Conservation (phyloP, 2,329 filamentous ascomycete species). For the Aspergillus sp. region DNA sequence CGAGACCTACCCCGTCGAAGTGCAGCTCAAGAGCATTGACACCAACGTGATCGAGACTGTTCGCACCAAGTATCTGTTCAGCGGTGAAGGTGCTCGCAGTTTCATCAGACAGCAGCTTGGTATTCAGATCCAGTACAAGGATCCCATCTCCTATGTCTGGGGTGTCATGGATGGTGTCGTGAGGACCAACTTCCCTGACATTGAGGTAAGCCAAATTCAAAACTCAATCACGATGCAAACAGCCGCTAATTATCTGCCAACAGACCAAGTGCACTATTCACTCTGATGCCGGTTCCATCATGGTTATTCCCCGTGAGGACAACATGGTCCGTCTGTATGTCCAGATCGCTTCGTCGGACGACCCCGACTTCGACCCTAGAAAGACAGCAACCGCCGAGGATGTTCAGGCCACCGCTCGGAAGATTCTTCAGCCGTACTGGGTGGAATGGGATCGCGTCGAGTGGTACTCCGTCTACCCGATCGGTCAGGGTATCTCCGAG, state of each 20-base stretch:
- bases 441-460: slow-evolving; percentile 66
- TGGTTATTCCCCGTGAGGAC: slow-evolving; percentile 59
- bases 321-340: slow-evolving; percentile 54
- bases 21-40: slow-evolving; percentile 75
- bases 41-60: slow-evolving; percentile 68
- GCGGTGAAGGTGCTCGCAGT: slow-evolving; percentile 63
- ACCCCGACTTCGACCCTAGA: slow-evolving; percentile 62
- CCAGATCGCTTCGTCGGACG: slow-evolving; percentile 64
- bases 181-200: slow-evolving; percentile 64
- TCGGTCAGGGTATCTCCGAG: slow-evolving; percentile 67
- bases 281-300: slow-evolving; percentile 64
- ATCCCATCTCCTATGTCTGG: slow-evolving; percentile 66
- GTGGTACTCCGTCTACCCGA: slow-evolving; percentile 68
- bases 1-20: slow-evolving; percentile 76
- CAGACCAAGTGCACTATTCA: slow-evolving; percentile 70
- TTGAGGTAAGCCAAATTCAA: slow-evolving; percentile 49
- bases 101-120: slow-evolving; percentile 65
- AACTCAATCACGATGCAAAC: not conserved
- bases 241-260: not conserved
- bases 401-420: slow-evolving; percentile 59
- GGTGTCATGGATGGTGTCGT: slow-evolving; percentile 69
- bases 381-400: slow-evolving; percentile 62
- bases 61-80: slow-evolving; percentile 64
- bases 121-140: slow-evolving; percentile 66
- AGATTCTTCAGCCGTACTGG: slow-evolving; percentile 61